These are phyloP conservation scores for Cercospora sp. DNA, from an alignment of 2,329 filamentous ascomycete species.

Conservation along the genomic window DNA sequence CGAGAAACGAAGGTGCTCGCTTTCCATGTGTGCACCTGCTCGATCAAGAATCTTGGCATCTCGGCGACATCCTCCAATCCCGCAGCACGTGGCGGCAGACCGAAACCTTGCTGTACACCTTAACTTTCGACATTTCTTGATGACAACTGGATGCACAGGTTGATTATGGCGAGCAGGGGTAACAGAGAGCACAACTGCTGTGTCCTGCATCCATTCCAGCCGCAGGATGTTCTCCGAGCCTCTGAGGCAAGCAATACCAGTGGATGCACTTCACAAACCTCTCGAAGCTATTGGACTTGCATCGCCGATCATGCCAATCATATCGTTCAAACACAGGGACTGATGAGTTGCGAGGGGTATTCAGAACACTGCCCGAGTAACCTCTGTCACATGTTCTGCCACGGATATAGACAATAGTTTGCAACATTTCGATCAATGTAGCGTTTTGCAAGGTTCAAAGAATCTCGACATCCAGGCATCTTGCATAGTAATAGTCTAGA, in stretches of 20 bases:
- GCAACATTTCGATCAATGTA: background rate
- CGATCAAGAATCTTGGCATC: background rate
- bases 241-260: too few species aligned
- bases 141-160: background rate
- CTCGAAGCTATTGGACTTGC: too few species aligned
- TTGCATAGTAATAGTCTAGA: background rate
- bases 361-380: too few species aligned
- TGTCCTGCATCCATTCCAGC: background rate
- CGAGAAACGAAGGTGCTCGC: background rate
- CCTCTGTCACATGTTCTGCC: too few species aligned
- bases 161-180: background rate
- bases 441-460: background rate
- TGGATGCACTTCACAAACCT: too few species aligned
- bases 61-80: background rate
- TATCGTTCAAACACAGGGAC: too few species aligned
- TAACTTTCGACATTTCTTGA: background rate
- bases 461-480: background rate
- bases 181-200: too few species aligned
- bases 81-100: background rate
- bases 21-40: background rate
- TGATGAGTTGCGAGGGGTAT: too few species aligned
- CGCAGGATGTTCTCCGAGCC: too few species aligned
- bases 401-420: too few species aligned
- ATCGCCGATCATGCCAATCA: too few species aligned
- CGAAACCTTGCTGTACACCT: background rate